Evolutionary conservation across 2,329 filamentous ascomycete genomes (phyloP).

Genomic region (Penicillium sp.): DNA sequence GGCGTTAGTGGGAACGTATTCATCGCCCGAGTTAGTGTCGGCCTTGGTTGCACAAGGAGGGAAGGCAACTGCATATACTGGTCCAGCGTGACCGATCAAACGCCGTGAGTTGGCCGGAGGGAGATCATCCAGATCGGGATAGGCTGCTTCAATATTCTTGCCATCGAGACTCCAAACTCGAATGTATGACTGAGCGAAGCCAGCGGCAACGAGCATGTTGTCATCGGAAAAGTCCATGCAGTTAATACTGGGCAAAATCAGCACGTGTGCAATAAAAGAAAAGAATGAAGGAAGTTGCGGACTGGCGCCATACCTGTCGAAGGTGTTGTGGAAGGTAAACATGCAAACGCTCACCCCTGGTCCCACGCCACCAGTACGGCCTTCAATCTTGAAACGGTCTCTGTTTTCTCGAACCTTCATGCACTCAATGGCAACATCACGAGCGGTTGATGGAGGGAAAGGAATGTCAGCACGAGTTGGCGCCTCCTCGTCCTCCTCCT

Average conservation of each 20-base stretch:
- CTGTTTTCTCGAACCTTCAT: slow-evolving; percentile 89
- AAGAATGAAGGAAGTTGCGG: not conserved
- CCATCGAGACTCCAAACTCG: slow-evolving; percentile 90
- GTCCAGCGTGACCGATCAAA: slow-evolving; percentile 79
- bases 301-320: slow-evolving; percentile 63
- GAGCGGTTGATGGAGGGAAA: slow-evolving; percentile 76
- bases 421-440: slow-evolving; percentile 90
- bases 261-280: not conserved
- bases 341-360: slow-evolving; percentile 85
- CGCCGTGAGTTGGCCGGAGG: slow-evolving; percentile 66
- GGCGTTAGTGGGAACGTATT: slow-evolving; percentile 50
- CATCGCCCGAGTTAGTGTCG: slow-evolving; percentile 36
- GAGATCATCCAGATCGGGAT: slow-evolving; percentile 53
- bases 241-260: slow-evolving; percentile 56
- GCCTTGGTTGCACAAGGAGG: slow-evolving; percentile 60
- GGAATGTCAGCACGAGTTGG: slow-evolving; percentile 75
- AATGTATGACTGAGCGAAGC: slow-evolving; percentile 91
- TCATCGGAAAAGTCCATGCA: slow-evolving; percentile 95
- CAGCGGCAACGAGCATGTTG: slow-evolving; percentile 75
- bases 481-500: slow-evolving; percentile 79
- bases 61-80: slow-evolving; percentile 85
- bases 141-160: slow-evolving; percentile 65
- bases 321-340: slow-evolving; percentile 97
- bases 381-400: slow-evolving; percentile 83
- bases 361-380: slow-evolving; percentile 74